phyloP scores from a whole-genome alignment of 495 filamentous ascomycete species.

The Trichoderma orchidacearum region DNA sequence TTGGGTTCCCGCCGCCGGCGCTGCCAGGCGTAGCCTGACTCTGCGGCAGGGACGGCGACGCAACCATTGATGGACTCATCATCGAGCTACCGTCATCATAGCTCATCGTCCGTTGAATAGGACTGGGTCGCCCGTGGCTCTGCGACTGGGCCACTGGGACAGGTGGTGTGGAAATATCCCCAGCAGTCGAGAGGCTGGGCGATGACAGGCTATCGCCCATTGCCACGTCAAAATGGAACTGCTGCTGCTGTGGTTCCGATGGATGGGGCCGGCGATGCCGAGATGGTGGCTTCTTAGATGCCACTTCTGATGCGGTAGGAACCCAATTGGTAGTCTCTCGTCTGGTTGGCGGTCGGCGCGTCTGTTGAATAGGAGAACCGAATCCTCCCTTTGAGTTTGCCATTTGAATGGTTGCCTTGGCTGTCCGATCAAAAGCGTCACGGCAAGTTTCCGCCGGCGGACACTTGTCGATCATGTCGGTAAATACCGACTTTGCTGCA shows the following conservation, averaged over 20 bases:
- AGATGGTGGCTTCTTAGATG: background rate
- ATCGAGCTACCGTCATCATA: background rate
- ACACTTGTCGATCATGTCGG: slow-evolving; percentile 27
- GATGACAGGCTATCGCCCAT: slow-evolving; percentile 3
- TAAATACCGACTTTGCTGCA: slow-evolving; percentile 59
- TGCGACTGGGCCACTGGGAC: slow-evolving; percentile 8
- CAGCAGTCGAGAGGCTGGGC: background rate
- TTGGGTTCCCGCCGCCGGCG: background rate
- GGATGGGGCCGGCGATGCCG: slow-evolving; percentile 5
- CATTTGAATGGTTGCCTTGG: slow-evolving; percentile 89
- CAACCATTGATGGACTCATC: slow-evolving; percentile 38
- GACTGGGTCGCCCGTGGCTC: slow-evolving; percentile 10
- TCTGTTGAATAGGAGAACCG: slow-evolving; percentile 24
- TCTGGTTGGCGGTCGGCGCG: background rate
- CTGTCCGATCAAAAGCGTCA: slow-evolving; percentile 91
- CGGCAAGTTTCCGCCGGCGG: slow-evolving; percentile 52
- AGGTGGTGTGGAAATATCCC: slow-evolving; percentile 12
- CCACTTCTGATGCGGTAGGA: background rate
- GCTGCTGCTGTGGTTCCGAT: background rate
- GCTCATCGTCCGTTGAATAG: slow-evolving; percentile 42
- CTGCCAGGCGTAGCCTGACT: slow-evolving; percentile 2
- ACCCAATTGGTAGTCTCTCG: background rate
- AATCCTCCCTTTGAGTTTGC: slow-evolving; percentile 72
- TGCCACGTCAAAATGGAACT: slow-evolving; percentile 3
- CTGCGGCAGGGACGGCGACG: slow-evolving; percentile 3